Evolutionary conservation across 345 rosid species (phyloP).

Genomic region (Citrus cavaleriei): DNA sequence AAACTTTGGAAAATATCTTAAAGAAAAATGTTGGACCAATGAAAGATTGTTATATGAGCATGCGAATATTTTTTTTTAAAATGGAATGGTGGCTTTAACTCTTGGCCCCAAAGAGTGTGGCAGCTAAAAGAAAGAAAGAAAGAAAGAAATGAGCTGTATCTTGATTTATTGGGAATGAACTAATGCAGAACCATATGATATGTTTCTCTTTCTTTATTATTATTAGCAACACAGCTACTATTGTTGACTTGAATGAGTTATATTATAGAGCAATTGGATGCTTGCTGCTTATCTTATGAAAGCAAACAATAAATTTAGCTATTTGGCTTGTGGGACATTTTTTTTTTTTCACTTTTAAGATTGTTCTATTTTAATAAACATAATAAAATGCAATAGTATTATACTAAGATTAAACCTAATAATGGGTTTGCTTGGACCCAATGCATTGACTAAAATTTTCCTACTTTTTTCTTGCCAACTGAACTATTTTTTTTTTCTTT

Average conservation of each 20-base stretch:
- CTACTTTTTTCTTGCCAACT: neutral
- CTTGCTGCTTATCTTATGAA: no score
- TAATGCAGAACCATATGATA: no score
- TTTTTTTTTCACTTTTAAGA: no score
- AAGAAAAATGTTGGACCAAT: neutral
- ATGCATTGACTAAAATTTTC: conserved; percentile 7
- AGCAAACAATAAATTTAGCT: no score
- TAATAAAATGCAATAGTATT: no score
- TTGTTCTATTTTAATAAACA: no score
- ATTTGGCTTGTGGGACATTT: no score
- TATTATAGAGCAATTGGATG: no score
- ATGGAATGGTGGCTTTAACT: neutral
- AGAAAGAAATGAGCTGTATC: neutral
- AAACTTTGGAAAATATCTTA: neutral
- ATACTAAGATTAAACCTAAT: neutral
- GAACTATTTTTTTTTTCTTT: neutral
- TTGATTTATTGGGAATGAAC: neutral
- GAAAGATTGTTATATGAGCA: neutral
- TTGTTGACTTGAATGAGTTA: no score
- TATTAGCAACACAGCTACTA: no score
- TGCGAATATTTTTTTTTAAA: no score
- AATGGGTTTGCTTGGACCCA: conserved; percentile 10
- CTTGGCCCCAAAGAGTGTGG: neutral
- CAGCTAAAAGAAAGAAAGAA: neutral
- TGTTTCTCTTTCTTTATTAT: no score